Evolutionary conservation across 148 eudicot genomes (phyloP).

Genomic region (Arbutus unedo): DNA sequence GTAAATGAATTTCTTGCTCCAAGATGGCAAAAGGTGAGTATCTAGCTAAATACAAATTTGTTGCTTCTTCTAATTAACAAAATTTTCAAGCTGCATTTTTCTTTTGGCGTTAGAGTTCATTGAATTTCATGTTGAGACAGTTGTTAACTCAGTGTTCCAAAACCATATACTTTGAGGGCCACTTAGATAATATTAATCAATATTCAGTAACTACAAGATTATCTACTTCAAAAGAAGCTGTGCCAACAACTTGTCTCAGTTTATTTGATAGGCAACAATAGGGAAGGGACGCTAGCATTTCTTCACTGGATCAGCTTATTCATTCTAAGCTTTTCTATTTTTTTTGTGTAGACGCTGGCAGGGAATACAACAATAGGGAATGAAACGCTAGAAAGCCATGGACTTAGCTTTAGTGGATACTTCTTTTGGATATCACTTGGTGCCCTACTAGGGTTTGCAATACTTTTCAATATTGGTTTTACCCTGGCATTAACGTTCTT

Average conservation of each 20-base stretch:
- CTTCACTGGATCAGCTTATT: not conserved
- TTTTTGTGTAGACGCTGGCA: slow-evolving; percentile 31
- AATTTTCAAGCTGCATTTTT: not conserved
- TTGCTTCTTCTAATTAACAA: not conserved
- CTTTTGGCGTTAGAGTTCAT: not conserved
- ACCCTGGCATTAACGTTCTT: slow-evolving; percentile 57
- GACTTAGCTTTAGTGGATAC: slow-evolving; percentile 45
- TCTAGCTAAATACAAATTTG: not conserved
- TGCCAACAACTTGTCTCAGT: not conserved
- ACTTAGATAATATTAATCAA: not conserved
- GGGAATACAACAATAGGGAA: slow-evolving; percentile 60
- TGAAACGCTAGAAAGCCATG: slow-evolving; percentile 54
- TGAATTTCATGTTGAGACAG: not conserved
- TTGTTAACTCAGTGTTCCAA: not conserved
- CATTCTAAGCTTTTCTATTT: not conserved
- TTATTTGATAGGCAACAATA: not conserved
- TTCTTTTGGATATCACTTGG: slow-evolving; percentile 60
- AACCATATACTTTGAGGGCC: not conserved
- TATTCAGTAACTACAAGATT: not conserved
- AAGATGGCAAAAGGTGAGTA: slow-evolving; percentile 70
- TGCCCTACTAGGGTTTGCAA: slow-evolving; percentile 50
- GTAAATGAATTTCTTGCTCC: slow-evolving; percentile 77
- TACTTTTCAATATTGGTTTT: slow-evolving; percentile 50
- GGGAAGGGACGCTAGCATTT: not conserved
- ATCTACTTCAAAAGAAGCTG: not conserved